These are phyloP conservation scores for Spathaspora sp. DNA, from an alignment of 805 yeast genomes.

Conservation along the genomic window DNA sequence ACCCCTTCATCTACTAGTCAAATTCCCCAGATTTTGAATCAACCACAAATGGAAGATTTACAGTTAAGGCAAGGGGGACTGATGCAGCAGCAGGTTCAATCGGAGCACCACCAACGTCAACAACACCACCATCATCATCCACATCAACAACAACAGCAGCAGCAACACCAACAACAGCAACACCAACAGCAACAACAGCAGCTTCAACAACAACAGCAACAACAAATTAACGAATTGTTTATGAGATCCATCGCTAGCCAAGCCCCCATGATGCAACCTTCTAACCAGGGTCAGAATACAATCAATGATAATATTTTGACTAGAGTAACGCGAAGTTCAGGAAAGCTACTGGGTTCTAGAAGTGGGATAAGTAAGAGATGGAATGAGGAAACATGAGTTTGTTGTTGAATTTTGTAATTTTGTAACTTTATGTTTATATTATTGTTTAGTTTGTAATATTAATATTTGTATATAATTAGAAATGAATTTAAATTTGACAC, in stretches of 20 bases:
- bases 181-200: not conserved
- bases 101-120: not conserved
- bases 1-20: not conserved
- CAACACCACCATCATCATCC: conserved; percentile 2
- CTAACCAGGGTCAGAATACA: not conserved
- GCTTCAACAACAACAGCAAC: conserved; percentile 5
- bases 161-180: conserved; percentile 1
- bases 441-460: not conserved
- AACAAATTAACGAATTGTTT: conserved; percentile 6
- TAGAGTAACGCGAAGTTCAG: not conserved
- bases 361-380: not conserved
- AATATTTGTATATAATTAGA: not conserved
- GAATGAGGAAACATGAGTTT: not conserved
- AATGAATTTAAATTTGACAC: not conserved
- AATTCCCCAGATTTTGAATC: not conserved
- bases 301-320: not conserved
- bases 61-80: not conserved
- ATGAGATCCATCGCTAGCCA: not conserved
- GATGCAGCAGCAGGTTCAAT: not conserved
- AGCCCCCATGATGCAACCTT: not conserved
- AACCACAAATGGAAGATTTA: not conserved
- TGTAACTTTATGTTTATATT: not conserved
- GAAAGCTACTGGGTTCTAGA: not conserved
- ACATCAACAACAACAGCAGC: not conserved
- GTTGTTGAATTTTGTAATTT: not conserved